These are phyloP conservation scores for Mucor plumbeus DNA, from an alignment of 371 early-diverging fungal genomes.

Conservation along the genomic window DNA sequence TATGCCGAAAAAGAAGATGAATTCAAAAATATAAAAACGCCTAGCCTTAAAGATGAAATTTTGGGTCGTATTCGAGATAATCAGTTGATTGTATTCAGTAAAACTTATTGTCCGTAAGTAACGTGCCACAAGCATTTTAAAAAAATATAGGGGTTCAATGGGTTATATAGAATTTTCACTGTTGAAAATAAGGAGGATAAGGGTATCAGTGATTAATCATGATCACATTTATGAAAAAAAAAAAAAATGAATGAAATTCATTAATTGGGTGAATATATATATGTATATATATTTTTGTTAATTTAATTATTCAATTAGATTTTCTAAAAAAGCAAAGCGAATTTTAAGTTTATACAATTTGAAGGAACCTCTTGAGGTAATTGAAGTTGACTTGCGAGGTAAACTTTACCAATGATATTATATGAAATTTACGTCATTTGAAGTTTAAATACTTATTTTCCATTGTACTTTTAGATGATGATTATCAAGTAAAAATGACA, in stretches of 20 bases:
- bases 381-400: conserved; percentile 42
- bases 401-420: neutral
- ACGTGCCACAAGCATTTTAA: neutral
- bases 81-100: conserved; percentile 32
- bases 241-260: neutral
- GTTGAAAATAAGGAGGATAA: neutral
- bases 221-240: neutral
- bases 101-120: conserved; percentile 40
- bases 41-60: conserved; percentile 28
- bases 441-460: neutral
- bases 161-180: neutral
- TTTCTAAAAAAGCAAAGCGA: conserved; percentile 31
- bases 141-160: neutral
- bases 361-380: conserved; percentile 22
- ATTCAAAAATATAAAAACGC: neutral
- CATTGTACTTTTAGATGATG: conserved; percentile 27
- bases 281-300: neutral
- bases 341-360: conserved; percentile 24
- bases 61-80: conserved; percentile 12
- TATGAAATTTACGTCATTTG: neutral
- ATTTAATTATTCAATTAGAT: conserved; percentile 13
- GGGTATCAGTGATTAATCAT: conserved; percentile 5
- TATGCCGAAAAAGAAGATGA: neutral
- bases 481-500: conserved; percentile 33
- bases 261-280: neutral